Conservation (phyloP, 306 rosid species). For the Malus fusca region DNA sequence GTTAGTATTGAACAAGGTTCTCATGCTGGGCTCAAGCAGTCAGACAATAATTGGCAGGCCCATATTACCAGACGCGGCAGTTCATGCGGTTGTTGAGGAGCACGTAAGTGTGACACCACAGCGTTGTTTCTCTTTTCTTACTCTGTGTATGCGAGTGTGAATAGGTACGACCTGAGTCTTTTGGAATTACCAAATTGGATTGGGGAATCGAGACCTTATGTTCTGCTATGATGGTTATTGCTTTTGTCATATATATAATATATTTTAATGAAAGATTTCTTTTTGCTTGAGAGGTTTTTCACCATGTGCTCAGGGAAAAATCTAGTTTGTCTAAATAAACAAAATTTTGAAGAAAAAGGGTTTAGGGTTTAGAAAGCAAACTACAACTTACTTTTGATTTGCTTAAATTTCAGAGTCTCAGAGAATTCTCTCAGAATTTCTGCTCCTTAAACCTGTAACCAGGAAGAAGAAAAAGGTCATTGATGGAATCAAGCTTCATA, state of each 20-base stretch:
- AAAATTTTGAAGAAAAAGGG: too few species aligned
- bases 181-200: too few species aligned
- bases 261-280: too few species aligned
- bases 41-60: slow-evolving; percentile 92
- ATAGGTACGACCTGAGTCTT: too few species aligned
- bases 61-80: slow-evolving; percentile 61
- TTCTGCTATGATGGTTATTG: too few species aligned
- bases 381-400: neutral
- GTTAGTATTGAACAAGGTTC: slow-evolving; percentile 73
- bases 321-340: too few species aligned
- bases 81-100: slow-evolving; percentile 92
- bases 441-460: neutral
- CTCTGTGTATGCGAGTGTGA: neutral
- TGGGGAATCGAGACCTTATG: too few species aligned
- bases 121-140: neutral
- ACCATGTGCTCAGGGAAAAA: too few species aligned
- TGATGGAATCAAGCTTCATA: neutral
- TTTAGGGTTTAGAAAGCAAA: too few species aligned
- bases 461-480: neutral
- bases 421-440: neutral
- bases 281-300: too few species aligned
- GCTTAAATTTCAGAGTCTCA: neutral
- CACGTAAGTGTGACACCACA: slow-evolving; percentile 55
- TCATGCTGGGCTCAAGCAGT: slow-evolving; percentile 67
- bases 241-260: too few species aligned